Evolutionary conservation across 179 eudicot species (phyloP).

Genomic region (Silene coronaria): DNA sequence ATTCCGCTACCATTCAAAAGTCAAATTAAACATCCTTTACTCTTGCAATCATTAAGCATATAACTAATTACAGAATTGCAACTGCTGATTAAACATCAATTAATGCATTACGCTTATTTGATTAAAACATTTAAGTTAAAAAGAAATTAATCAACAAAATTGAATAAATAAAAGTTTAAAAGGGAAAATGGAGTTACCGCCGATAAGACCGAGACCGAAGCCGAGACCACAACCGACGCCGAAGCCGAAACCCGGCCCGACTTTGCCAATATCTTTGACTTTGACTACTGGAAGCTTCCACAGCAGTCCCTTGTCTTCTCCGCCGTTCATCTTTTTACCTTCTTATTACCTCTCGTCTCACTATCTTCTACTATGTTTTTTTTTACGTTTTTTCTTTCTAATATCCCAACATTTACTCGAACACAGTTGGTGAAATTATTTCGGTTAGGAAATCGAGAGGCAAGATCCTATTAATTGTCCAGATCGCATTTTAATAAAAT

Average conservation of each 20-base stretch:
- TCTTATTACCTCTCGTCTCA: no score
- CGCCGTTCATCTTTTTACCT: slow-evolving; percentile 22
- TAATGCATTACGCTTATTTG: not conserved
- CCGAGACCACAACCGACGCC: slow-evolving; percentile 95
- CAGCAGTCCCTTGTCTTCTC: slow-evolving; percentile 42
- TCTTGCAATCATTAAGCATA: not conserved
- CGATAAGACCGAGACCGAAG: slow-evolving; percentile 73
- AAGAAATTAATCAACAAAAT: slow-evolving; percentile 7
- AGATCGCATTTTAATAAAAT: no score
- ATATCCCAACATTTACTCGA: no score
- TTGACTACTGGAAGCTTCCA: slow-evolving; percentile 67
- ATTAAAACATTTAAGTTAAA: not conserved
- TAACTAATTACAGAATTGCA: not conserved
- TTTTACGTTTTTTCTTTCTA: no score
- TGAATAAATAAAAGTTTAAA: not conserved
- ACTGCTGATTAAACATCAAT: not conserved
- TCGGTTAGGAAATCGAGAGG: no score
- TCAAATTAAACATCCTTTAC: not conserved
- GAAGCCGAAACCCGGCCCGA: slow-evolving; percentile 76
- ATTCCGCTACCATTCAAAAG: not conserved
- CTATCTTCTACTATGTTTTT: no score
- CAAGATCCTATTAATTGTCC: no score
- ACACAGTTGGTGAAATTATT: no score
- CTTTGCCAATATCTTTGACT: slow-evolving; percentile 47
- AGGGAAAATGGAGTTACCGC: slow-evolving; percentile 39